Percentiles rank a stretch among this genome's conserved stretches.
Evolutionary conservation across 345 rosid genomes (phyloP).

Genomic region (Linum lewisii): DNA sequence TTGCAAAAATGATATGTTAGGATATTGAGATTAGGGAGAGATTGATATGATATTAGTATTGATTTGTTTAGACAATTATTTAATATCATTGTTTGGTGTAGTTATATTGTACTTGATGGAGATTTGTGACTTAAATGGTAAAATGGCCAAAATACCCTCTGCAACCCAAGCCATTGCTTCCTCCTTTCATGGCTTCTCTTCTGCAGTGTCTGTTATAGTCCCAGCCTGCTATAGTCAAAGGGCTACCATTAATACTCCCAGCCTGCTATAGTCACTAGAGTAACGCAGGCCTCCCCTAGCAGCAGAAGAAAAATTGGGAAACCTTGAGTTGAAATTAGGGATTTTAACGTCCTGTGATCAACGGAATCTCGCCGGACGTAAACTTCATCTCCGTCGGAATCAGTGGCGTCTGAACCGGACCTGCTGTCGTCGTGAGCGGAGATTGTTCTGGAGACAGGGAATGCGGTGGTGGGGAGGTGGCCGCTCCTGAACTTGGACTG

Average conservation of each 20-base stretch:
- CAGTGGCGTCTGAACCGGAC: slow-evolving; percentile 49
- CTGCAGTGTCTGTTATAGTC: too few relatives aligned
- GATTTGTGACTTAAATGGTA: too few relatives aligned
- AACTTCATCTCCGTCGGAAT: slow-evolving; percentile 54
- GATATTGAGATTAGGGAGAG: too few relatives aligned
- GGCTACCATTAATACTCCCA: slow-evolving; percentile 35
- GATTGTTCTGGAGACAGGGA: slow-evolving; percentile 8
- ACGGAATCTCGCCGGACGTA: slow-evolving; percentile 32
- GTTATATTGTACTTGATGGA: too few relatives aligned
- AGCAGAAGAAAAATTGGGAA: background rate
- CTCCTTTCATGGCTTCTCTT: too few relatives aligned
- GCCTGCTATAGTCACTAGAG: slow-evolving; percentile 39
- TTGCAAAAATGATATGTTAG: too few relatives aligned
- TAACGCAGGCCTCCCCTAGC: slow-evolving; percentile 20
- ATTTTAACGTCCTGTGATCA: slow-evolving; percentile 50
- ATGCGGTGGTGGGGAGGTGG: slow-evolving; percentile 9
- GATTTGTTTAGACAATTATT: too few relatives aligned
- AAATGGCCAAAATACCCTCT: too few relatives aligned
- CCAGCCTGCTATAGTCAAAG: too few relatives aligned
- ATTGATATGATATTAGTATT: too few relatives aligned
- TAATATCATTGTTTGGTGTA: too few relatives aligned
- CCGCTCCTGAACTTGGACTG: slow-evolving; percentile 15
- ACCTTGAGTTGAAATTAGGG: slow-evolving; percentile 13
- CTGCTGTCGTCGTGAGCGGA: slow-evolving; percentile 19
- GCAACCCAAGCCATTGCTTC: too few relatives aligned